phyloP scores from a whole-genome alignment of 2,329 filamentous ascomycete genomes.

The Cryphonectria naterciae region DNA sequence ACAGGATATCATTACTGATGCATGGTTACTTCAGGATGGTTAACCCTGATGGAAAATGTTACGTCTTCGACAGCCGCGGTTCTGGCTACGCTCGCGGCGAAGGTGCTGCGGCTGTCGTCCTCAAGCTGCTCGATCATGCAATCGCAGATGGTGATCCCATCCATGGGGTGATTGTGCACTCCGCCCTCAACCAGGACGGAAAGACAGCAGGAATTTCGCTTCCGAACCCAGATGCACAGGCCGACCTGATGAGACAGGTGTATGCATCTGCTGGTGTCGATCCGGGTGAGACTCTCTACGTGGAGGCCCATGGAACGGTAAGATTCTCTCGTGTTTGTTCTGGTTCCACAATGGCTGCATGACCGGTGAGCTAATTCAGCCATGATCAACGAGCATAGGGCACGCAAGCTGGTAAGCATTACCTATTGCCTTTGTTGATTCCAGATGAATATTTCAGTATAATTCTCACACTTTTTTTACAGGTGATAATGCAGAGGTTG shows the following conservation, averaged over 20 bases:
- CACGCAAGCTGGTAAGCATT: constrained; percentile 6
- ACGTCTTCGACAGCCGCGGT: constrained; percentile 38
- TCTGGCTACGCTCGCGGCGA: constrained; percentile 45
- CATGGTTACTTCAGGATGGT: constrained; percentile 21
- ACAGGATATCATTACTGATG: neutral
- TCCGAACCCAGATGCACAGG: constrained; percentile 36
- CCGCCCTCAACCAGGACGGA: constrained; percentile 46
- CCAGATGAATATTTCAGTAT: neutral
- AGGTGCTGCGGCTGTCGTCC: constrained; percentile 41
- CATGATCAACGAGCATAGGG: neutral
- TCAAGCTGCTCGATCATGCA: constrained; percentile 45
- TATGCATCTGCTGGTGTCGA: constrained; percentile 31
- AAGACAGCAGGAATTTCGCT: constrained; percentile 43
- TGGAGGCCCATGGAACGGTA: constrained; percentile 38
- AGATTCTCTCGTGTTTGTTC: neutral
- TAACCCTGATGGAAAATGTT: constrained; percentile 33
- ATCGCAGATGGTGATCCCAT: constrained; percentile 39
- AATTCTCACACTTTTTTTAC: neutral
- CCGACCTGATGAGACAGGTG: constrained; percentile 30
- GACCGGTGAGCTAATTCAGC: neutral
- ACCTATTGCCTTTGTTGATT: neutral
- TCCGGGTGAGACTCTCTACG: constrained; percentile 31
- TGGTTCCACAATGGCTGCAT: neutral
- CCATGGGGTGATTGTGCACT: constrained; percentile 38
- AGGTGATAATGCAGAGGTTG: constrained; percentile 17